These are phyloP conservation scores for Monilinia laxa DNA, from an alignment of 2,329 filamentous ascomycete species.

Conservation along the genomic window DNA sequence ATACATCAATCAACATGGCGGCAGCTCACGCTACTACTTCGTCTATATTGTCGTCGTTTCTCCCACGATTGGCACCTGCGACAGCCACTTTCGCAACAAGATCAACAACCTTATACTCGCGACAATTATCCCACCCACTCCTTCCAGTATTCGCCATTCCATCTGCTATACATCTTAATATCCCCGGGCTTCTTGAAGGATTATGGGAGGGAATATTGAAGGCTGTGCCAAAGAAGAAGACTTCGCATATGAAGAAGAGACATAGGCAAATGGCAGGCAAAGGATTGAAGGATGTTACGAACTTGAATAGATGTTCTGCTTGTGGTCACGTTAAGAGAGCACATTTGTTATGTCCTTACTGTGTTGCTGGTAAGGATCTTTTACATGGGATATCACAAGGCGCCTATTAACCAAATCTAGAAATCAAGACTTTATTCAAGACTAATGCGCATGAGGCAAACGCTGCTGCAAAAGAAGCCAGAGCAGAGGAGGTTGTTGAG, in stretches of 20 bases:
- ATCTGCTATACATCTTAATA: conserved; percentile 55
- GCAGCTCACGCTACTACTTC: conserved; percentile 44
- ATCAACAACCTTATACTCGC: conserved; percentile 47
- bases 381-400: neutral
- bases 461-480: conserved; percentile 5
- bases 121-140: conserved; percentile 49
- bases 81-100: conserved; percentile 46
- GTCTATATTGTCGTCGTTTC: conserved; percentile 49
- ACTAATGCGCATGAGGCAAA: conserved; percentile 20
- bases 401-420: conserved; percentile 31
- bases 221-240: conserved; percentile 98
- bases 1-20: conserved; percentile 46
- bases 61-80: conserved; percentile 54
- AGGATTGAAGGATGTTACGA: conserved; percentile 84
- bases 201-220: conserved; percentile 92
- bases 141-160: conserved; percentile 60
- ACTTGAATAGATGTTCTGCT: conserved; percentile 82
- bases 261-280: conserved; percentile 95
- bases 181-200: conserved; percentile 70
- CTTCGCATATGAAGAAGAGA: conserved; percentile 92
- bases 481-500: conserved; percentile 17
- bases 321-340: conserved; percentile 87
- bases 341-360: conserved; percentile 85
- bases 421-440: conserved; percentile 38
- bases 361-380: conserved; percentile 68